Base-by-base conservation (phyloP, 352 stramenopile species). In the Thraustotheca clavata region DNA sequence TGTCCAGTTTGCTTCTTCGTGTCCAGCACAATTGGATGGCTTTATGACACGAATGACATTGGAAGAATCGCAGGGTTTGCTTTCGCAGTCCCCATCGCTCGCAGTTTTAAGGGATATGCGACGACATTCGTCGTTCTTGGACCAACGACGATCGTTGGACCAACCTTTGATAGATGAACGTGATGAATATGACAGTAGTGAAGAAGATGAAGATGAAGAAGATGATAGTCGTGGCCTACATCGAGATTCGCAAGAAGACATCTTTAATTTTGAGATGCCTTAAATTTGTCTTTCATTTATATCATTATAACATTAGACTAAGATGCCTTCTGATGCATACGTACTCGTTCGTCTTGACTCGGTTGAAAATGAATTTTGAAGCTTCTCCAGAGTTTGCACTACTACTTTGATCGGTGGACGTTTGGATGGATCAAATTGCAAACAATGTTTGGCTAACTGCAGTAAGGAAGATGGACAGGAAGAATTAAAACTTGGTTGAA, bases 191-290 rank as follows among this genome's bases (percentile, higher is more conserved):
- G 38, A 65, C 1, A 24, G 24, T 20, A 41, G 52, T 43, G 20
- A 59, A 14, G 50, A 60, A 29, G 38, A 36, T 9, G 38, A 50
- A 14, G 57, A 32, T 16, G 31, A 48, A 34, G 18, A 26, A n/a
- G 50, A 40, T 31, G 31, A n/a, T n/a, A n/a, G n/a, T n/a, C n/a
- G n/a, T n/a, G n/a, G 43, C 43, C 24, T 11, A 14, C 43, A 9
- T 31, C 43, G 43, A 9, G 43, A 52, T 31, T 52, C 43, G 43
- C 11, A 34, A 22, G 57, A 65, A 40, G 57, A 54, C 41, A 20
- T 65, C 22, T 65, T 65, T 65, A n/a, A 46, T 22, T 65, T 65
- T 65, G 57, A 65, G 46, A 43, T 27, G 11, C 57, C 46, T 46
- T 65, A 62, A 41, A 65, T n/a, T 24, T 40, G 35, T 18, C 27